A percentile compares a stretch with the other conserved stretches of the same genome.
These are phyloP conservation scores for Teunomyces panamensis DNA, from an alignment of 805 yeast species.

Conservation along the genomic window DNA sequence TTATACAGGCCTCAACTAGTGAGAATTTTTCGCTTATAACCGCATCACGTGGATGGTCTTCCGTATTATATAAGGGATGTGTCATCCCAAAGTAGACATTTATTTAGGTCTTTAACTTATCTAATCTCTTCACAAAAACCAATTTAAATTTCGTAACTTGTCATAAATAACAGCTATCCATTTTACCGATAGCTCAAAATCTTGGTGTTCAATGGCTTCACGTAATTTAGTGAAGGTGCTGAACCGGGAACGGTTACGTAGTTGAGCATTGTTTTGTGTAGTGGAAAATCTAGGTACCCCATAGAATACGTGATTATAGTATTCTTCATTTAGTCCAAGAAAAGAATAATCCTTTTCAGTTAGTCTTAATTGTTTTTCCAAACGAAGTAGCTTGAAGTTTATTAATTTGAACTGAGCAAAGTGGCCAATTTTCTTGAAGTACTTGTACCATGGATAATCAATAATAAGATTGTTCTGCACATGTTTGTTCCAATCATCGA, in stretches of 20 bases:
- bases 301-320: slow-evolving; percentile 19
- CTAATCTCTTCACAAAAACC: neutral
- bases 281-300: slow-evolving; percentile 17
- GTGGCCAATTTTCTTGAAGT: slow-evolving; percentile 54
- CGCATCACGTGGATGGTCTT: too few species aligned
- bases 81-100: too few species aligned
- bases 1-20: too few species aligned
- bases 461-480: slow-evolving; percentile 50
- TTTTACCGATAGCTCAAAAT: slow-evolving; percentile 21
- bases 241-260: slow-evolving; percentile 7
- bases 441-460: slow-evolving; percentile 80
- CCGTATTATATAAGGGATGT: too few species aligned
- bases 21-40: too few species aligned
- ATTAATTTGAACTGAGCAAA: slow-evolving; percentile 55
- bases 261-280: slow-evolving; percentile 4
- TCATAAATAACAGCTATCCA: slow-evolving; percentile 24
- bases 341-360: slow-evolving; percentile 16
- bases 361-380: slow-evolving; percentile 29
- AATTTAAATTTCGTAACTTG: slow-evolving; percentile 14
- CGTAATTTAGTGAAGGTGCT: slow-evolving; percentile 22
- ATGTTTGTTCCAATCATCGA: slow-evolving; percentile 46
- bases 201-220: slow-evolving; percentile 16
- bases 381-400: slow-evolving; percentile 48
- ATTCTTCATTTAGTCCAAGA: slow-evolving; percentile 12
- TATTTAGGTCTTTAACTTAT: too few species aligned